Percentiles rank a stretch among this genome's conserved stretches.
Evolutionary conservation across 352 stramenopile species (phyloP).

Genomic region (Phytophthora syringae): DNA sequence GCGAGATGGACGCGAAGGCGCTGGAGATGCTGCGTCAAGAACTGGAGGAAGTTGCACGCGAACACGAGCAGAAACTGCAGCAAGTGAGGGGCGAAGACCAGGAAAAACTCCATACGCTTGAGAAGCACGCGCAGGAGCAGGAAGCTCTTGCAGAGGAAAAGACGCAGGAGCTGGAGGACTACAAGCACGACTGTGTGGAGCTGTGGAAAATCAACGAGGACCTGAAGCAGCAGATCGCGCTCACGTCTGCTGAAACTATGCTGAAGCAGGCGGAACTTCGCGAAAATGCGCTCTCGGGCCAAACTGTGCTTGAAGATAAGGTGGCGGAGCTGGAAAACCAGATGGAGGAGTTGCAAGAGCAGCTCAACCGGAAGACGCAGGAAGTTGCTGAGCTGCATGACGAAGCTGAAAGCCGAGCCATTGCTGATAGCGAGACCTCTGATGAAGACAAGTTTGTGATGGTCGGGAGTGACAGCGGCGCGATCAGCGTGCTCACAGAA

Average conservation of each 20-base stretch:
- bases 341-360: slow-evolving; percentile 64
- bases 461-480: slow-evolving; percentile 47
- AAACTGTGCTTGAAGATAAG: slow-evolving; percentile 57
- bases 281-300: slow-evolving; percentile 59
- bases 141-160: slow-evolving; percentile 39
- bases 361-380: slow-evolving; percentile 66
- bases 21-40: slow-evolving; percentile 28
- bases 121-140: slow-evolving; percentile 33
- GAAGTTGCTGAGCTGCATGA: slow-evolving; percentile 48
- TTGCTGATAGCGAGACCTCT: slow-evolving; percentile 25
- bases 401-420: slow-evolving; percentile 26
- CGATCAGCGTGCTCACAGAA: slow-evolving; percentile 73
- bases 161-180: slow-evolving; percentile 70
- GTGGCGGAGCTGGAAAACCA: slow-evolving; percentile 67
- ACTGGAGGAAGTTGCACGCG: slow-evolving; percentile 13
- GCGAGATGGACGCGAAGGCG: slow-evolving; percentile 20
- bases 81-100: slow-evolving; percentile 24
- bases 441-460: slow-evolving; percentile 53
- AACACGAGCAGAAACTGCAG: slow-evolving; percentile 36
- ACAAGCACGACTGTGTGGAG: slow-evolving; percentile 82
- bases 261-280: slow-evolving; percentile 63
- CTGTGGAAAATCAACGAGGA: slow-evolving; percentile 84
- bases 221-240: slow-evolving; percentile 74
- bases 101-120: slow-evolving; percentile 20
- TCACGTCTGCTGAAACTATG: slow-evolving; percentile 62